phyloP scores from a whole-genome alignment of 2,329 filamentous ascomycete species.

The Stachybotrys elegans region DNA sequence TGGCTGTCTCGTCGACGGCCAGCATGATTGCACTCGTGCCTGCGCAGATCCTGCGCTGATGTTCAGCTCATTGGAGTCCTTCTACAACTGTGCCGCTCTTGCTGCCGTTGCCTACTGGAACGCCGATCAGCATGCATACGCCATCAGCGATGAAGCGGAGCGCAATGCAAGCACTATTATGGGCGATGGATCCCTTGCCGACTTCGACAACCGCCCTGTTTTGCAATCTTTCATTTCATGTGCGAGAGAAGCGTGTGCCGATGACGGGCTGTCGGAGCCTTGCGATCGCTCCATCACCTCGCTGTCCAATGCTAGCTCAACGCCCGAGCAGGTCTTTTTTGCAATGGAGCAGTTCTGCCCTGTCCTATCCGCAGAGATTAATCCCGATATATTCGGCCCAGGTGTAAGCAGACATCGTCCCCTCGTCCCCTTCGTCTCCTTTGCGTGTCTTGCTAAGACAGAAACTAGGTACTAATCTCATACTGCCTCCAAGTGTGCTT shows the following conservation, averaged over 20 bases:
- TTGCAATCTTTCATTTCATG: conserved; percentile 27
- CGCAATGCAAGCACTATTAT: conserved; percentile 29
- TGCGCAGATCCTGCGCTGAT: conserved; percentile 23
- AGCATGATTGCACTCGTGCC: conserved; percentile 24
- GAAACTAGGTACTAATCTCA: conserved; percentile 29
- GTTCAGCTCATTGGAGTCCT: conserved; percentile 30
- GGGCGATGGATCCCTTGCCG: conserved; percentile 23
- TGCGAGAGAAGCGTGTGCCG: conserved; percentile 27
- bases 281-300: conserved; percentile 22
- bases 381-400: conserved; percentile 33
- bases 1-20: conserved; percentile 23
- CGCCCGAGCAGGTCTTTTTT: conserved; percentile 22
- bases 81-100: conserved; percentile 33
- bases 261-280: conserved; percentile 25
- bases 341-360: conserved; percentile 31
- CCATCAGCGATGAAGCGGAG: conserved; percentile 26
- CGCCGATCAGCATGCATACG: conserved; percentile 20
- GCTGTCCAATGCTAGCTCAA: conserved; percentile 19
- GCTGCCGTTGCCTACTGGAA: conserved; percentile 29
- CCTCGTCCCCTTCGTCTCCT: not conserved
- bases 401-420: conserved; percentile 24
- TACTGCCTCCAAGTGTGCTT: conserved; percentile 33
- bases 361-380: conserved; percentile 28
- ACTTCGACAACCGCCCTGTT: conserved; percentile 24
- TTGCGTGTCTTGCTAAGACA: conserved; percentile 6